Base-by-base conservation (phyloP, 23 red algal genomes). In the Gracilaria domingensis region DNA sequence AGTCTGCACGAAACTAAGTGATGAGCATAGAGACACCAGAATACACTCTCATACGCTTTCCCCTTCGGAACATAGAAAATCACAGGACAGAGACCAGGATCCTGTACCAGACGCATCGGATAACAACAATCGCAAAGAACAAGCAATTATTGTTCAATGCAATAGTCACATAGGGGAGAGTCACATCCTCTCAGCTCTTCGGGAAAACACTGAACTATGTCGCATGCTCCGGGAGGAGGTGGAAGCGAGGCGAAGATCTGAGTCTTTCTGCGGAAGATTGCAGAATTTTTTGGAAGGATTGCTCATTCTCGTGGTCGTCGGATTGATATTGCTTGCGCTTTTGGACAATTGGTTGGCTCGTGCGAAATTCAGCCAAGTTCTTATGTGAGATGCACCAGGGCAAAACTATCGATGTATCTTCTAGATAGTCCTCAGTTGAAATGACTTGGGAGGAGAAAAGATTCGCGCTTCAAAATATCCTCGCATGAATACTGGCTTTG, bases 201-300 rank as follows among this genome's bases (percentile, higher is more conserved):
- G 39, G 28, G 72, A 77, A 51, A 77, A 51, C 39, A 49, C 72
- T 13, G 39, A 77, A 50, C 40, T 77, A 4, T 77, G 72, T 37
- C 72, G 72, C 23, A 49, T 77, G 72, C 20, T 48, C 26, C 40
- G 72, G 26, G 72, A 77, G 20, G 72, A 77, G 20, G 38, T 77
- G 26, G 40, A 49, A 29, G 30, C 23, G 0, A 48, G 72, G 26
- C 38, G 72, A 50, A 77, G 40, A 77, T 49, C 38, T 45, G 40
- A 51, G 4, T 49, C 38, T 51, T 8, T 45, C 38, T 49, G 39
- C 26, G 38, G 20, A 50, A 77, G 72, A 50, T 49, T 51, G n/a
- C 20, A 25, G 45, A 77, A 30, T 51, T 25, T 77, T 12, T 49
- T 77, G 38, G 72, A 77, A 50, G 35, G 40, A 2, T 1, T 77